Base-by-base conservation (phyloP, 495 filamentous ascomycete genomes). In the Polyplosphaeria fusca region DNA sequence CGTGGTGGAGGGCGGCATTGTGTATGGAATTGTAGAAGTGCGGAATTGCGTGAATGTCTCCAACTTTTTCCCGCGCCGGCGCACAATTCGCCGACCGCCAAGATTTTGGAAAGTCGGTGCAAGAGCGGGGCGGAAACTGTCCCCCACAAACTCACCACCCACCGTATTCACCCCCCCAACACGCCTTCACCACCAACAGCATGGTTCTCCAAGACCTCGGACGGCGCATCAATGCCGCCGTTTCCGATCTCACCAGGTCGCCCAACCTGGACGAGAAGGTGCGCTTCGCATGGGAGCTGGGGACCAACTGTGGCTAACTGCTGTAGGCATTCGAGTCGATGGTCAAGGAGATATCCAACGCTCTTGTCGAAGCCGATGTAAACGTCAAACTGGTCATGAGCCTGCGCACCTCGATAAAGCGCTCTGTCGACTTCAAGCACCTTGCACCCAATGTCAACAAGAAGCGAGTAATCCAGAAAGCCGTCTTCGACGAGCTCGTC, bases 191-290 rank as follows among this genome's bases (percentile, higher is more conserved):
- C 39, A 52, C 45, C 28, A 38, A 42, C 38, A 26, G 45, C 67
- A 98, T 99, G 93, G 93, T 99, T 79, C 84, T 99, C 61, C 91
- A 95, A 84, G 93, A 97, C 81, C 79, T 99, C 22, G 93, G 93
- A 61, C 89, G 92, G 80, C 94, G 94, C 71, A 96, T 99, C 71
- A 97, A 96, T 73, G 83, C 88, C 76, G 93, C 93, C 63, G 87
- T 99, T 70, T 89, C 85, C 63, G 92, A 97, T 74, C 79, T 97
- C 64, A 95, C 93, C 38, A 79, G 93, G 61, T 89, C 91, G 5
- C 86, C 82, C 51, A 96, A 90, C 68, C 82, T 97, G 54, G 92
- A 96, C 64, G 93, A 99, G 76, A 97, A 97, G 88, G 91, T 87
- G 66, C 30, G 14, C 11, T 19, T 26, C 26, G 18, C 22, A 12